Conservation (phyloP, 257 asterid genomes). For the Orobanche coerulescens region DNA sequence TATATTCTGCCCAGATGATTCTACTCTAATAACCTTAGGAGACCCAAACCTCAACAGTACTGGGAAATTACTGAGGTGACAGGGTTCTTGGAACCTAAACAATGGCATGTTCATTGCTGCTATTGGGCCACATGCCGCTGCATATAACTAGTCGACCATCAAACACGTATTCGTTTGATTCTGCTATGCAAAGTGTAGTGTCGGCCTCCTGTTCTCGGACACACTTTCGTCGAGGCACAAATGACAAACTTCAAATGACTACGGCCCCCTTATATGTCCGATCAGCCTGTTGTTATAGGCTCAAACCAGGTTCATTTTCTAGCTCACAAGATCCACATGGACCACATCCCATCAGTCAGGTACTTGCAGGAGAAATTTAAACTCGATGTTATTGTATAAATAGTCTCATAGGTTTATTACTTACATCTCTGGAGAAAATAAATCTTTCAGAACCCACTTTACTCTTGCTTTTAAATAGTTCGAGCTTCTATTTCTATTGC, state of each 20-base stretch:
- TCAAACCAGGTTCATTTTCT: slow-evolving; percentile 33
- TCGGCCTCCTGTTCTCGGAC: slow-evolving; percentile 16
- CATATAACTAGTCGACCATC: slow-evolving; percentile 27
- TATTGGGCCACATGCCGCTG: slow-evolving; percentile 38
- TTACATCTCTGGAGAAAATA: neutral
- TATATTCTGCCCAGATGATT: neutral
- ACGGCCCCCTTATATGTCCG: slow-evolving; percentile 24
- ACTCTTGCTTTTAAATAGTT: neutral
- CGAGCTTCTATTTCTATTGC: slow-evolving; percentile 3
- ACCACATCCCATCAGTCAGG: slow-evolving; percentile 44
- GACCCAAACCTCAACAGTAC: neutral
- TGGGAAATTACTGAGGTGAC: neutral
- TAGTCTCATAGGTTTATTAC: no score
- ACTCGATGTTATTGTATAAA: neutral
- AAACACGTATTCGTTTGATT: slow-evolving; percentile 21
- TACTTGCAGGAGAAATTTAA: slow-evolving; percentile 7
- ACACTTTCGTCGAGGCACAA: slow-evolving; percentile 11
- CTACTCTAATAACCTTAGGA: neutral
- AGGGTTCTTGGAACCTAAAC: neutral
- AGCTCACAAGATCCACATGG: slow-evolving; percentile 43
- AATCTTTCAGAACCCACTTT: neutral
- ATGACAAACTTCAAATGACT: slow-evolving; percentile 27
- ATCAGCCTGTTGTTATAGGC: slow-evolving; percentile 24
- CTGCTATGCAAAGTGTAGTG: slow-evolving; percentile 23
- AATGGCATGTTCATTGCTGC: slow-evolving; percentile 47